These are phyloP conservation scores for Trametes cingulata DNA, from an alignment of 768 basidiomycete genomes.

Conservation along the genomic window DNA sequence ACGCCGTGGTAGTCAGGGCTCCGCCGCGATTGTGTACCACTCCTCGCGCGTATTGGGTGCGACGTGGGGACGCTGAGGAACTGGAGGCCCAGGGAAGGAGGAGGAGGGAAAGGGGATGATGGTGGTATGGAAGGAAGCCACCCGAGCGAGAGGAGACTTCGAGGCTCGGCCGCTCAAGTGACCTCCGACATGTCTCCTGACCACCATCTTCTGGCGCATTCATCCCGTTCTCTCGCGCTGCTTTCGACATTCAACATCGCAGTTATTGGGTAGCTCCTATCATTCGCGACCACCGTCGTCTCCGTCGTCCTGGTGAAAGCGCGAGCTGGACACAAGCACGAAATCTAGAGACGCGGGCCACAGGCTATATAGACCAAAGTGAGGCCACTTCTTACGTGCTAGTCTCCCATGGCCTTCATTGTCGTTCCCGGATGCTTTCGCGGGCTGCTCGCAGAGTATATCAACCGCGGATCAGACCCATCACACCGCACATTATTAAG, in stretches of 20 bases:
- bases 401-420: neutral
- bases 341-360: too few relatives aligned
- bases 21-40: too few relatives aligned
- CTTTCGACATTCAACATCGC: neutral
- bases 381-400: neutral
- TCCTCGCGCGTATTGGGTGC: too few relatives aligned
- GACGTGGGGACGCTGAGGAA: neutral
- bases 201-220: slow-evolving; percentile 10
- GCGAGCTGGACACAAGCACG: neutral
- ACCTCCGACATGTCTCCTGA: slow-evolving; percentile 16
- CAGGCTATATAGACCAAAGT: neutral
- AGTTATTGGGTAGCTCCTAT: neutral
- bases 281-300: too few relatives aligned
- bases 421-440: neutral
- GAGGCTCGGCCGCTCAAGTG: slow-evolving; percentile 13
- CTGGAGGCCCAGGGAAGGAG: neutral
- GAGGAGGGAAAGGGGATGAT: neutral
- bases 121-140: slow-evolving; percentile 13
- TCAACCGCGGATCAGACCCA: too few relatives aligned
- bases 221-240: too few relatives aligned
- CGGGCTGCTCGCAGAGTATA: too few relatives aligned
- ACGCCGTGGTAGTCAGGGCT: too few relatives aligned
- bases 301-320: too few relatives aligned
- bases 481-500: too few relatives aligned
- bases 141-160: slow-evolving; percentile 2